These are phyloP conservation scores for Fagus crenata DNA, from an alignment of 306 rosid species.

Conservation along the genomic window DNA sequence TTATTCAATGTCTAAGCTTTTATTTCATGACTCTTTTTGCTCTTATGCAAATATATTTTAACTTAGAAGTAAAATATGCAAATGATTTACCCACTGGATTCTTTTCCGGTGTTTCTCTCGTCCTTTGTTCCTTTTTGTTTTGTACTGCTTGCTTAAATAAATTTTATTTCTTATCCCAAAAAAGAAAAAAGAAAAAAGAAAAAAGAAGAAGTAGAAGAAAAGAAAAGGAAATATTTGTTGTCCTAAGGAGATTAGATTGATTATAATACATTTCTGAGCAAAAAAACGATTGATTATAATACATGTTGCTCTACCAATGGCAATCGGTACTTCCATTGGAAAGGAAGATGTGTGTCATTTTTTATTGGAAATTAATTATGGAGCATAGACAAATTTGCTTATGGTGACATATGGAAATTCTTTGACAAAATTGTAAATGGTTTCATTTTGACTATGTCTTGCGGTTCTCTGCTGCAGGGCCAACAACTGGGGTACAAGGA, in stretches of 20 bases:
- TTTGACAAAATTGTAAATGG: conserved; percentile 15
- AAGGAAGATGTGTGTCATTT: not conserved
- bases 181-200: too few species aligned
- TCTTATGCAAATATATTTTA: not conserved
- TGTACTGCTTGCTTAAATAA: too few species aligned
- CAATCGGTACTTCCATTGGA: not conserved
- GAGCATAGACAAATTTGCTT: conserved; percentile 22
- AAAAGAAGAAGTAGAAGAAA: too few species aligned
- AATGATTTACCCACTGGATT: not conserved
- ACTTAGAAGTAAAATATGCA: not conserved
- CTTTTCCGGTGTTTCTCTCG: too few species aligned
- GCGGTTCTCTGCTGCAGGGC: conserved; percentile 44
- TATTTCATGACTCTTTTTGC: not conserved
- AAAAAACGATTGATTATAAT: not conserved
- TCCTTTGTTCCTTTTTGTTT: too few species aligned
- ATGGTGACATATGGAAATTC: conserved; percentile 13
- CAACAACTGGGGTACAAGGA: conserved; percentile 27
- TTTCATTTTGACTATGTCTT: conserved; percentile 11
- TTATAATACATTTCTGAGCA: not conserved
- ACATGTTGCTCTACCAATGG: conserved; percentile 19
- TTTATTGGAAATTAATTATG: conserved; percentile 16
- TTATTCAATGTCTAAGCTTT: not conserved
- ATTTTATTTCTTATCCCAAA: too few species aligned
- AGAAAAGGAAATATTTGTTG: not conserved
- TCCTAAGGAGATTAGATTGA: not conserved